These are phyloP conservation scores for Spathaspora arborariae DNA, from an alignment of 805 yeast species.

Conservation along the genomic window DNA sequence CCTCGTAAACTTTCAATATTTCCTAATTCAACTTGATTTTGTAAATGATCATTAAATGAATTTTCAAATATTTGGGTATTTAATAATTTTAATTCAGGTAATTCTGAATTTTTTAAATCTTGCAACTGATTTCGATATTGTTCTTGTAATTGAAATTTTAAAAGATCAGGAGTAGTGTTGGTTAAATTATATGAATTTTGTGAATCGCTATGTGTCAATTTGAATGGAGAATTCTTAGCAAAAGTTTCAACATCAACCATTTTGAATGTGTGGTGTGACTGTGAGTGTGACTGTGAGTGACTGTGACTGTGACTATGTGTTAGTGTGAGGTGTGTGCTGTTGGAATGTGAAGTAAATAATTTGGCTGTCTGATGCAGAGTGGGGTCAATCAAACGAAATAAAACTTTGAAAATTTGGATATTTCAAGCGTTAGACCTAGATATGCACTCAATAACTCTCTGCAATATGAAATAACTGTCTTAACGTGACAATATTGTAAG, in stretches of 20 bases:
- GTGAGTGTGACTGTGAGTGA: neutral
- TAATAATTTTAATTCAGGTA: conserved; percentile 12
- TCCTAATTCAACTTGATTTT: conserved; percentile 25
- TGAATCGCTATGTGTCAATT: conserved; percentile 20
- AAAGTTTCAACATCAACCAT: conserved; percentile 39
- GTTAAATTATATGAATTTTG: conserved; percentile 26
- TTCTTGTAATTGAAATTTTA: conserved; percentile 42
- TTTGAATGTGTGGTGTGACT: neutral
- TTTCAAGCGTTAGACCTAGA: too few relatives aligned
- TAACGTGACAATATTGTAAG: too few relatives aligned
- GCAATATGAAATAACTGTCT: too few relatives aligned
- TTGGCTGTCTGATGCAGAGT: too few relatives aligned
- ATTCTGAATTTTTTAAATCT: conserved; percentile 11
- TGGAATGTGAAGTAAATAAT: neutral
- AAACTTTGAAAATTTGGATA: too few relatives aligned
- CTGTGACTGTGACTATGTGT: too few relatives aligned
- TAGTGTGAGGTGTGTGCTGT: too few relatives aligned
- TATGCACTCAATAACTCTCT: too few relatives aligned
- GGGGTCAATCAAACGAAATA: too few relatives aligned
- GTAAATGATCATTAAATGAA: conserved; percentile 34
- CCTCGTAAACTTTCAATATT: conserved; percentile 9
- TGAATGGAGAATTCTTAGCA: conserved; percentile 35
- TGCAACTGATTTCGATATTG: conserved; percentile 25
- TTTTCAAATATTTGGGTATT: conserved; percentile 23
- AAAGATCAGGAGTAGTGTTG: conserved; percentile 40